Evolutionary conservation across 495 filamentous ascomycete species (phyloP).

Genomic region (Tuber aestivum): DNA sequence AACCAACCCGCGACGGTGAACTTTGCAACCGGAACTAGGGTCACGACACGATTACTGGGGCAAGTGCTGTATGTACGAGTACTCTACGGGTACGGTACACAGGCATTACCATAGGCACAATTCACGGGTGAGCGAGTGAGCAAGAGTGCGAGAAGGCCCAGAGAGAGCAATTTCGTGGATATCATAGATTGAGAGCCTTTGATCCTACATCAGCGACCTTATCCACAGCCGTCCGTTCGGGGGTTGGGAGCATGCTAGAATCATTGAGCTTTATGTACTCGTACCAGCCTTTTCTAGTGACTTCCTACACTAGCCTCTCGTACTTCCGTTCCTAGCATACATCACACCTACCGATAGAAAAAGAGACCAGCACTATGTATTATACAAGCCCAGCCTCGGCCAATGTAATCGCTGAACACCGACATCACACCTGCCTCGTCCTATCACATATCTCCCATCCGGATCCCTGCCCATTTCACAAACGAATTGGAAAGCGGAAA

Average conservation of each 20-base stretch:
- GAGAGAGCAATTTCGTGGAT: not conserved
- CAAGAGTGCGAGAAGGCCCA: not conserved
- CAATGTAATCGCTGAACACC: constrained; percentile 37
- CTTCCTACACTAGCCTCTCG: constrained; percentile 24
- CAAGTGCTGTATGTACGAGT: not conserved
- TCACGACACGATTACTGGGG: not conserved
- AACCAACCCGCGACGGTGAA: not conserved
- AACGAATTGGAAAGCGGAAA: constrained; percentile 16
- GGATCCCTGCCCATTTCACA: constrained; percentile 30
- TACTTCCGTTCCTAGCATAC: constrained; percentile 18
- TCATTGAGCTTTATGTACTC: not conserved
- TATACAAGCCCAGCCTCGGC: constrained; percentile 34
- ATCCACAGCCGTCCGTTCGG: not conserved
- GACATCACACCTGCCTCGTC: constrained; percentile 7
- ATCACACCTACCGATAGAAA: not conserved
- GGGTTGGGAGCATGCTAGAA: not conserved
- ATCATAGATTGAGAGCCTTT: too few species aligned
- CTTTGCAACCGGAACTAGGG: not conserved
- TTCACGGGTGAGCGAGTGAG: not conserved
- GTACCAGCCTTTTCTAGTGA: constrained; percentile 15
- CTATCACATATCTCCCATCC: constrained; percentile 36
- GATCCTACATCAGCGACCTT: not conserved
- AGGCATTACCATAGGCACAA: constrained; percentile 6
- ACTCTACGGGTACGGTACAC: constrained; percentile 1
- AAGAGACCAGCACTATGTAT: too few species aligned